A percentile compares a stretch with the other conserved stretches of the same genome.
These are phyloP conservation scores for Hyaloscypha bicolor DNA, from an alignment of 495 filamentous ascomycete genomes.

Conservation along the genomic window DNA sequence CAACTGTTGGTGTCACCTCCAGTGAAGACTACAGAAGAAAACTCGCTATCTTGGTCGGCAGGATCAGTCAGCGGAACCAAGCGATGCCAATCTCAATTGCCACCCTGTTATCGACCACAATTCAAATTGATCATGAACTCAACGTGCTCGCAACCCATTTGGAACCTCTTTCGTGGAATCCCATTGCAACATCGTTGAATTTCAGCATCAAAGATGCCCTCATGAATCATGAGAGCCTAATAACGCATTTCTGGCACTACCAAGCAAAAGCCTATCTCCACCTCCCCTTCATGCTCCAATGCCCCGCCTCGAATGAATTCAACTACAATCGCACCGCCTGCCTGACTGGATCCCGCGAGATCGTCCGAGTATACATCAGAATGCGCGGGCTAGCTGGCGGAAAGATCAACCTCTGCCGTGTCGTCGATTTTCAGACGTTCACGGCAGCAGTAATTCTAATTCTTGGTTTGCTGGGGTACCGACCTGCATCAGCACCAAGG, in stretches of 20 bases:
- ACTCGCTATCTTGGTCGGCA: not conserved
- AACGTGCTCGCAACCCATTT: not conserved
- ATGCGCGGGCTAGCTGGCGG: not conserved
- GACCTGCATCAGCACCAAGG: not conserved
- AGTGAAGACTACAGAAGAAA: not conserved
- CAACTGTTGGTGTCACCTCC: not conserved
- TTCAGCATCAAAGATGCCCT: not conserved
- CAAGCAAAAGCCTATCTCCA: constrained; percentile 9
- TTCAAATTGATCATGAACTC: constrained; percentile 1
- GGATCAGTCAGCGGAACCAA: not conserved
- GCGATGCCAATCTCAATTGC: not conserved
- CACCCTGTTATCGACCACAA: not conserved
- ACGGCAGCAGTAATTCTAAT: constrained; percentile 9
- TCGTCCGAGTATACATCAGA: not conserved
- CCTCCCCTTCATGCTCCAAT: constrained; percentile 15
- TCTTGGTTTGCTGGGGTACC: constrained; percentile 13
- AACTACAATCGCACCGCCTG: constrained; percentile 1
- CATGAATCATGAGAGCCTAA: not conserved
- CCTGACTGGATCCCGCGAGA: constrained; percentile 8
- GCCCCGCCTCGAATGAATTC: not conserved
- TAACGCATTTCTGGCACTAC: constrained; percentile 16
- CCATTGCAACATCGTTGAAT: not conserved
- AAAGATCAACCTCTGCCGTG: constrained; percentile 5
- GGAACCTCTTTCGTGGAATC: not conserved
- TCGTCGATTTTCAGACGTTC: constrained; percentile 15